These are phyloP conservation scores for Tricholoma hemisulphureum DNA, from an alignment of 768 basidiomycete genomes.

Conservation along the genomic window DNA sequence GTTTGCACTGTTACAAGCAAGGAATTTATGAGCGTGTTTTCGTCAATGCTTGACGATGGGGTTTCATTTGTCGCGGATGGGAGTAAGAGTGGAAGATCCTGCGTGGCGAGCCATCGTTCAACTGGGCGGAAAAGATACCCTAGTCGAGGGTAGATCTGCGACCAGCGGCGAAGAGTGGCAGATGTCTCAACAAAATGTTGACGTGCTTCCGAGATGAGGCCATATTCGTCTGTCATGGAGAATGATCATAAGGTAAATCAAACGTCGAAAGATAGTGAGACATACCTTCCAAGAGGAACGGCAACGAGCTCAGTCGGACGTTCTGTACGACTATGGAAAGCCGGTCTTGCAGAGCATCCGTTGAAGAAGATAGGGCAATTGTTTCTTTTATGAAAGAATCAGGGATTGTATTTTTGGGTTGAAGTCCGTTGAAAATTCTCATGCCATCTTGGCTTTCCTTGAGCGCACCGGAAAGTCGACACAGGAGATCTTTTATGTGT, in stretches of 20 bases:
- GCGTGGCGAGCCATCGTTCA: slow-evolving; percentile 29
- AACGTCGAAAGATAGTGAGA: slow-evolving; percentile 2
- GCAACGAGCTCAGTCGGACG: slow-evolving; percentile 25
- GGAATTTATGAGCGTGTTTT: slow-evolving; percentile 47
- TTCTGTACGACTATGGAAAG: slow-evolving; percentile 15
- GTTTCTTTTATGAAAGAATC: slow-evolving; percentile 27
- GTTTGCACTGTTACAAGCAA: slow-evolving; percentile 68
- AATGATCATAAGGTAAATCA: not conserved
- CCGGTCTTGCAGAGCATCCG: slow-evolving; percentile 25
- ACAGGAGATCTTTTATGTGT: slow-evolving; percentile 26
- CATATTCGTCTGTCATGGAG: slow-evolving; percentile 35
- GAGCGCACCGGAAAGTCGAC: slow-evolving; percentile 33
- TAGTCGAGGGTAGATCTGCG: slow-evolving; percentile 24
- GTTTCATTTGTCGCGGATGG: slow-evolving; percentile 8
- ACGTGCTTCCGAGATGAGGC: slow-evolving; percentile 26
- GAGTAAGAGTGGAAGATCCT: slow-evolving; percentile 16
- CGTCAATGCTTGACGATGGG: slow-evolving; percentile 29
- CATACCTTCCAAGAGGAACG: slow-evolving; percentile 39
- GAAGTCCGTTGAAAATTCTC: slow-evolving; percentile 30
- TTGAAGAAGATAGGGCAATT: slow-evolving; percentile 22
- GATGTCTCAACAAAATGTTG: slow-evolving; percentile 19
- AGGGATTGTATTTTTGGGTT: slow-evolving; percentile 22
- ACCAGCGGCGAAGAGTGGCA: slow-evolving; percentile 25
- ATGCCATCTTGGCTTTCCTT: slow-evolving; percentile 38
- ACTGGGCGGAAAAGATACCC: slow-evolving; percentile 34